These are phyloP conservation scores for Aspergillus pseudoterreus DNA, from an alignment of 2,329 filamentous ascomycete species.

Conservation along the genomic window DNA sequence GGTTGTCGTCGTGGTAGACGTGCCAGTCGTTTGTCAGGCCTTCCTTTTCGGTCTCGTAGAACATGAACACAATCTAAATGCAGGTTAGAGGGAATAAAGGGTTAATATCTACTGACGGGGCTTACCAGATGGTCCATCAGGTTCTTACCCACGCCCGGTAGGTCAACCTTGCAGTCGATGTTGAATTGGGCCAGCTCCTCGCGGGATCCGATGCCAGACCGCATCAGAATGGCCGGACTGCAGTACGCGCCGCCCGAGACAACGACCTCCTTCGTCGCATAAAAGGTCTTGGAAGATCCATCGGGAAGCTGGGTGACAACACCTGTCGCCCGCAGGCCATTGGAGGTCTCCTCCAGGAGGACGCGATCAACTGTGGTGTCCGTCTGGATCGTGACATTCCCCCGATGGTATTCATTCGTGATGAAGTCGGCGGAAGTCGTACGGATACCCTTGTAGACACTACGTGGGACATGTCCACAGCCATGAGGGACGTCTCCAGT, in stretches of 20 bases:
- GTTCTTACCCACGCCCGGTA: conserved; percentile 53
- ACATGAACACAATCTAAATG: conserved; percentile 54
- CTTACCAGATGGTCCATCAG: conserved; percentile 51
- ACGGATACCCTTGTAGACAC: conserved; percentile 51
- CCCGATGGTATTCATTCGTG: conserved; percentile 38
- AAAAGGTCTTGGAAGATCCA: conserved; percentile 37
- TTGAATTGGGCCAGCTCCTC: conserved; percentile 40
- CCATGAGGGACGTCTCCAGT: conserved; percentile 51
- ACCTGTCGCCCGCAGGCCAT: conserved; percentile 41
- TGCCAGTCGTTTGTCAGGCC: conserved; percentile 55
- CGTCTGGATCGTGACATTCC: conserved; percentile 49
- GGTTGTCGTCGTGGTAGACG: conserved; percentile 54
- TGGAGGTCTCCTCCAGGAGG: conserved; percentile 37
- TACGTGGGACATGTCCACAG: conserved; percentile 54
- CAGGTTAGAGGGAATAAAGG: not conserved
- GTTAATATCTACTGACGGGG: not conserved
- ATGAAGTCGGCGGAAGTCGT: conserved; percentile 55
- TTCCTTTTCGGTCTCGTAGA: conserved; percentile 55
- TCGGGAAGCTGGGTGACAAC: conserved; percentile 20
- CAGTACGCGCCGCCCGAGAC: conserved; percentile 49
- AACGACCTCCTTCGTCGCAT: conserved; percentile 47
- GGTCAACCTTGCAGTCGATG: conserved; percentile 44
- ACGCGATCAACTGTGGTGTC: conserved; percentile 53
- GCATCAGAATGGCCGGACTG: conserved; percentile 52
- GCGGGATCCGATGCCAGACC: conserved; percentile 51